Conservation (phyloP, 164 flowering plant species). For the Berberis thunbergii region DNA sequence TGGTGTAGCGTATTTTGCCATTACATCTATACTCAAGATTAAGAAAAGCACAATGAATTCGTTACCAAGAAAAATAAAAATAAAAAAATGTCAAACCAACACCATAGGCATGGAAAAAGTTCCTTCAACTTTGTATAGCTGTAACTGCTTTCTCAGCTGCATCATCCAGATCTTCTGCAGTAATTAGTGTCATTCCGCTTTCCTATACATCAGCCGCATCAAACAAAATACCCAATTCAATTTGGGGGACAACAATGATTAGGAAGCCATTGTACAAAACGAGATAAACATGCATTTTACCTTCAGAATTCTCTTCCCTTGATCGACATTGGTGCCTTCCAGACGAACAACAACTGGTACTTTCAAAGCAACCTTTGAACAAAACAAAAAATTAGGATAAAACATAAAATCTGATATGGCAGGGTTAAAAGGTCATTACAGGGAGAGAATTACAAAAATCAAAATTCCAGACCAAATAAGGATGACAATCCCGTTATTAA, state of each 20-base stretch:
- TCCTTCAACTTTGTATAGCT: constrained; percentile 27
- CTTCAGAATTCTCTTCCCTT: constrained; percentile 95
- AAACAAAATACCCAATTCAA: neutral
- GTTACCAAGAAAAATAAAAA: neutral
- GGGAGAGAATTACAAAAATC: neutral
- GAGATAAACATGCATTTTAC: constrained; percentile 23
- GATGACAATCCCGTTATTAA: no score
- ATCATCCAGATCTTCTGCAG: constrained; percentile 94
- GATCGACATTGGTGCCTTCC: constrained; percentile 97
- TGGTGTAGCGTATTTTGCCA: neutral
- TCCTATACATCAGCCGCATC: constrained; percentile 19
- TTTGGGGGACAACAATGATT: neutral
- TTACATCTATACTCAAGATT: neutral
- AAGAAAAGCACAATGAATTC: neutral
- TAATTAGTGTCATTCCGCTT: constrained; percentile 74
- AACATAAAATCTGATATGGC: no score
- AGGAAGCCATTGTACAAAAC: neutral
- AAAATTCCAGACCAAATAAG: neutral
- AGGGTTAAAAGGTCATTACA: no score
- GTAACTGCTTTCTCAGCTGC: constrained; percentile 96
- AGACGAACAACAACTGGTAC: constrained; percentile 95
- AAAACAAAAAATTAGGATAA: neutral
- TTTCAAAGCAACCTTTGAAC: constrained; percentile 66
- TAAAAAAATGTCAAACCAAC: constrained; percentile 1
- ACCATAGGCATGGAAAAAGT: neutral